These are phyloP conservation scores for Aureobasidium pullulans DNA, from an alignment of 2,329 filamentous ascomycete genomes.

Conservation along the genomic window DNA sequence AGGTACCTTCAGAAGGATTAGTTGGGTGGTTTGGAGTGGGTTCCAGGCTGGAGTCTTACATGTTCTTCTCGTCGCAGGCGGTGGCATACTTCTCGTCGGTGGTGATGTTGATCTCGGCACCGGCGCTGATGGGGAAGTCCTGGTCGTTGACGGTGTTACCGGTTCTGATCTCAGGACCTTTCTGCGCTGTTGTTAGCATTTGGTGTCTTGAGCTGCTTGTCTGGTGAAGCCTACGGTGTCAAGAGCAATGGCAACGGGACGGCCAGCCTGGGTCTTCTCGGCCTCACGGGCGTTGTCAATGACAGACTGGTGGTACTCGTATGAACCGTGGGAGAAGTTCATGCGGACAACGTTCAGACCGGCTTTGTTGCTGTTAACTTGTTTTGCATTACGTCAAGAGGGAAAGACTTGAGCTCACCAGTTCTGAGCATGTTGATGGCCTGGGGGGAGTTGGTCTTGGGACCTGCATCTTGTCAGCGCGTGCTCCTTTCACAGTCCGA, in stretches of 20 bases:
- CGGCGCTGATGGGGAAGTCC: constrained; percentile 75
- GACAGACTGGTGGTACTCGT: constrained; percentile 96
- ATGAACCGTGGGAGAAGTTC: constrained; percentile 96
- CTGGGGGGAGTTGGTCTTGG: constrained; percentile 97
- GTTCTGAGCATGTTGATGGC: constrained; percentile 91
- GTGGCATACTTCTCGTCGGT: constrained; percentile 90
- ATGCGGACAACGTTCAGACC: constrained; percentile 98
- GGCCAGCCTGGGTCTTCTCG: constrained; percentile 67
- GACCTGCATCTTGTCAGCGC: constrained; percentile 43
- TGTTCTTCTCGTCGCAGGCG: constrained; percentile 79
- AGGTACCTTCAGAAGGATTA: constrained; percentile 62
- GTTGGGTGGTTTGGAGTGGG: neutral
- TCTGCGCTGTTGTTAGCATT: constrained; percentile 35
- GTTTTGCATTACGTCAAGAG: neutral
- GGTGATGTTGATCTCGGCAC: constrained; percentile 86
- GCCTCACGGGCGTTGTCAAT: constrained; percentile 92
- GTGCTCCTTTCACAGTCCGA: neutral
- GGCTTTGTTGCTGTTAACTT: constrained; percentile 36
- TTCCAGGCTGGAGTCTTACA: constrained; percentile 52
- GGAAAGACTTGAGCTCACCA: constrained; percentile 31
- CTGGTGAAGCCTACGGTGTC: constrained; percentile 51
- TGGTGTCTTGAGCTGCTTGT: neutral
- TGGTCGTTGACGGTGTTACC: constrained; percentile 63
- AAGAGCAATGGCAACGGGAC: constrained; percentile 91
- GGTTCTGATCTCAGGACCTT: constrained; percentile 82